phyloP scores from a whole-genome alignment of 2,329 filamentous ascomycete species.

The Penicillium olsonii region DNA sequence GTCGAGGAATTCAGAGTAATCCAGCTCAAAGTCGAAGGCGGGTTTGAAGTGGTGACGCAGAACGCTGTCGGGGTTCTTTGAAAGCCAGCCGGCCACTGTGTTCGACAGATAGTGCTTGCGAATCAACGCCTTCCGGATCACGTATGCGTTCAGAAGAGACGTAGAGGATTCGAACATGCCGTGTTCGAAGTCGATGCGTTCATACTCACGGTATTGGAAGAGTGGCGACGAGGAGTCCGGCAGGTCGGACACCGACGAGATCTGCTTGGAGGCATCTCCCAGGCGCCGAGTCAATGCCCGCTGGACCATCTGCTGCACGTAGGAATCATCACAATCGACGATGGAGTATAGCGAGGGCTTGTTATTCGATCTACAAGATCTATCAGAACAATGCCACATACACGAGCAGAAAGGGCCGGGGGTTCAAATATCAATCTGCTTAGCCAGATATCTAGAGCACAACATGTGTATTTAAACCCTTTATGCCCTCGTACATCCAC shows the following conservation, averaged over 20 bases:
- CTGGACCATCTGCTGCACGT: constrained; percentile 84
- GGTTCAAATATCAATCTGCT: constrained; percentile 27
- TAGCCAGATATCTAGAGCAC: constrained; percentile 28
- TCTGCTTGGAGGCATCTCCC: constrained; percentile 57
- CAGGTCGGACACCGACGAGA: constrained; percentile 54
- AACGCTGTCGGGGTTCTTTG: constrained; percentile 74
- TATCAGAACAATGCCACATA: constrained; percentile 33
- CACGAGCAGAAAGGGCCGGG: constrained; percentile 14
- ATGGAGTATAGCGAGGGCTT: constrained; percentile 64
- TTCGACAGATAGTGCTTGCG: constrained; percentile 90
- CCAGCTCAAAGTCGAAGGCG: constrained; percentile 85
- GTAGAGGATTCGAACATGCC: constrained; percentile 63
- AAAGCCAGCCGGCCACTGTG: constrained; percentile 80
- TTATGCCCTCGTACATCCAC: constrained; percentile 45
- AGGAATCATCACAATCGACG: constrained; percentile 81
- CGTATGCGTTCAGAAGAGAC: constrained; percentile 80
- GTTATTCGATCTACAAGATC: constrained; percentile 37
- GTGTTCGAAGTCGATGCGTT: constrained; percentile 81
- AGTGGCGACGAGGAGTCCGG: constrained; percentile 52
- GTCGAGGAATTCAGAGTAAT: constrained; percentile 95
- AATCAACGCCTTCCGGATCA: constrained; percentile 94
- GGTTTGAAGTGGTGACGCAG: constrained; percentile 72
- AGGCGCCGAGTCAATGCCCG: constrained; percentile 67
- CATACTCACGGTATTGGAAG: constrained; percentile 84
- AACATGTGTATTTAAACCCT: constrained; percentile 25